These are phyloP conservation scores for Elsinoe batatas DNA, from an alignment of 2,329 filamentous ascomycete genomes.

Conservation along the genomic window DNA sequence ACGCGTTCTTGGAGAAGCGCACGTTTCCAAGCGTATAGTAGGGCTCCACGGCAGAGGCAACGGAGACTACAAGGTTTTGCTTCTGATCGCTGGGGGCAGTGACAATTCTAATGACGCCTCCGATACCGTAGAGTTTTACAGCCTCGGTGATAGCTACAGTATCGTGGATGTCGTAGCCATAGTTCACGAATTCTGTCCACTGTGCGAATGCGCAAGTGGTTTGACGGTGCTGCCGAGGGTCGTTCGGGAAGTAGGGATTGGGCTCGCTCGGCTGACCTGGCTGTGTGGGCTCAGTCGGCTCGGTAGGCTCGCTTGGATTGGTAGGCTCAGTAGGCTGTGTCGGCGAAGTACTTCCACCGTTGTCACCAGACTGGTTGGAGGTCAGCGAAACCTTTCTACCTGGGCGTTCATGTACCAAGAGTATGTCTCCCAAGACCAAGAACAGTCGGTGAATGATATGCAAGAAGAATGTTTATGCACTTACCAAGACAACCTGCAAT, in stretches of 20 bases:
- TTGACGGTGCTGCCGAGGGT: constrained; percentile 1
- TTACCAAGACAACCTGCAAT: neutral
- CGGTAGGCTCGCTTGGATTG: neutral
- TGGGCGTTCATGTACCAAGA: too few relatives aligned
- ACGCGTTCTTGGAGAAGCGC: neutral
- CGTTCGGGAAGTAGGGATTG: neutral
- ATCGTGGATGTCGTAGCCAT: neutral
- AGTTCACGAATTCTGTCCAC: constrained; percentile 1
- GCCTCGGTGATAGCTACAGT: neutral
- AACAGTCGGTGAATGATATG: neutral
- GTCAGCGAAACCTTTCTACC: neutral
- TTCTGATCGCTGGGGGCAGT: neutral
- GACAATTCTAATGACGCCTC: neutral
- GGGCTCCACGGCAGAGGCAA: constrained; percentile 8
- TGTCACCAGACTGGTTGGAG: neutral
- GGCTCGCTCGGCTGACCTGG: neutral
- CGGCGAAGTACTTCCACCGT: neutral
- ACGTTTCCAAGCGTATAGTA: neutral
- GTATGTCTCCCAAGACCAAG: too few relatives aligned
- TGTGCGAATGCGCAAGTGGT: neutral
- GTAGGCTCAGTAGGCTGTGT: neutral
- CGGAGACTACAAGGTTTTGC: neutral
- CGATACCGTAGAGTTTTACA: neutral
- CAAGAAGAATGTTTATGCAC: neutral
- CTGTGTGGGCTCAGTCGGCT: neutral